phyloP scores from a whole-genome alignment of 495 filamentous ascomycete species.

The Xylaria castorea region DNA sequence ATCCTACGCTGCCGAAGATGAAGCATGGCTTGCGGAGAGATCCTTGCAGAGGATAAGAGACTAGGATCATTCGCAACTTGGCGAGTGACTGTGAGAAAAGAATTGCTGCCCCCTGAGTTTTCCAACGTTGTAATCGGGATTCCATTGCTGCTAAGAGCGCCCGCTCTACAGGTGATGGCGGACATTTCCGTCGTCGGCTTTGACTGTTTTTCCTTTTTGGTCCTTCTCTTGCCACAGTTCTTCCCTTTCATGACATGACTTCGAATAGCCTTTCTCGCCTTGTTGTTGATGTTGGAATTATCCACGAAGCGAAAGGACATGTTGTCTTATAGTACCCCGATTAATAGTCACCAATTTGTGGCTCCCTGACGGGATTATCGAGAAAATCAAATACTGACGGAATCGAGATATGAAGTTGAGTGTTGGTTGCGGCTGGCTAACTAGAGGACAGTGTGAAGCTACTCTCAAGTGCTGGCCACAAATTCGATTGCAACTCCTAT shows the following conservation, averaged over 20 bases:
- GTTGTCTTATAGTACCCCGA: not conserved
- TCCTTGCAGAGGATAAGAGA: not conserved
- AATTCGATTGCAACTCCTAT: not conserved
- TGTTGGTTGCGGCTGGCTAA: not conserved
- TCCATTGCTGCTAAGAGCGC: not conserved
- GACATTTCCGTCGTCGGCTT: not conserved
- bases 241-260: conserved; percentile 46
- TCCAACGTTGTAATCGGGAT: not conserved
- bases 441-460: not conserved
- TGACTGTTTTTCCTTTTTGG: conserved; percentile 7
- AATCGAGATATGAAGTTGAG: not conserved
- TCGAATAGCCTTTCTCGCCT: conserved; percentile 34
- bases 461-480: not conserved
- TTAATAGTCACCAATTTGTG: not conserved
- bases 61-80: conserved; percentile 1
- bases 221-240: conserved; percentile 35
- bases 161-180: not conserved
- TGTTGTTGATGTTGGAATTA: conserved; percentile 27
- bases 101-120: too few species aligned
- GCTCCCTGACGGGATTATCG: not conserved
- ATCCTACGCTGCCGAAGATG: conserved; percentile 19
- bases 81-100: not conserved
- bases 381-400: not conserved
- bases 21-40: conserved; percentile 6
- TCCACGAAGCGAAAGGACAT: conserved; percentile 36